phyloP scores from a whole-genome alignment of 2,329 filamentous ascomycete species.

The Fusarium protoensiforme region DNA sequence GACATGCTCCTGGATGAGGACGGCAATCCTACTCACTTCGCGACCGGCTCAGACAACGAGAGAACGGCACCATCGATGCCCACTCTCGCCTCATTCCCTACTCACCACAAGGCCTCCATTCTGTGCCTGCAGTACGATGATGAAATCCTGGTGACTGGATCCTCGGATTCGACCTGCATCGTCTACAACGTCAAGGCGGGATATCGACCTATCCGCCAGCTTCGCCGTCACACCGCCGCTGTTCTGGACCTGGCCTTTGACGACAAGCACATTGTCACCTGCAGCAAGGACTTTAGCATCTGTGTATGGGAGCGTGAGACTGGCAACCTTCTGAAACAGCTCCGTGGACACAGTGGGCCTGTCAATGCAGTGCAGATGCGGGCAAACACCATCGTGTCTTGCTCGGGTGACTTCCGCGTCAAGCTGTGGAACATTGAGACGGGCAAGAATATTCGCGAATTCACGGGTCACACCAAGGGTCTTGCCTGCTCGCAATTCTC shows the following conservation, averaged over 20 bases:
- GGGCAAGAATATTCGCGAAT: conserved; percentile 89
- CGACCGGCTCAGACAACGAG: conserved; percentile 63
- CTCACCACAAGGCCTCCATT: conserved; percentile 90
- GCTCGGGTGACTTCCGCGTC: conserved; percentile 91
- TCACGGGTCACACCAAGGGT: conserved; percentile 89
- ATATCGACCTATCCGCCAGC: conserved; percentile 82
- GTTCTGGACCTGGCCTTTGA: conserved; percentile 96
- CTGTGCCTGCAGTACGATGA: conserved; percentile 96
- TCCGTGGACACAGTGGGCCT: conserved; percentile 87
- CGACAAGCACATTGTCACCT: conserved; percentile 91
- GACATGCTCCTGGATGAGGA: conserved; percentile 63
- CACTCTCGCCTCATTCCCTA: conserved; percentile 65
- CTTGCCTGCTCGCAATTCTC: conserved; percentile 96
- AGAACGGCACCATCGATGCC: conserved; percentile 61
- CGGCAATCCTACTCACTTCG: conserved; percentile 65
- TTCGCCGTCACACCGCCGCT: conserved; percentile 83
- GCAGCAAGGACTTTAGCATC: conserved; percentile 94
- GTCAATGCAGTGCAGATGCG: conserved; percentile 97
- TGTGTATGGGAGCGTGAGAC: conserved; percentile 93
- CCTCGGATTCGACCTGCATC: conserved; percentile 91
- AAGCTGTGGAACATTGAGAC: conserved; percentile 96
- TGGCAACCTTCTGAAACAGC: conserved; percentile 78
- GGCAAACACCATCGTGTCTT: conserved; percentile 91
- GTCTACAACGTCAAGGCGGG: conserved; percentile 85
- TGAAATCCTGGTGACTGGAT: conserved; percentile 92